Evolutionary conservation across 169 alveolate species (phyloP), one percentile per base, ranked within the genome.

Genomic region (Babesia ovis): DNA sequence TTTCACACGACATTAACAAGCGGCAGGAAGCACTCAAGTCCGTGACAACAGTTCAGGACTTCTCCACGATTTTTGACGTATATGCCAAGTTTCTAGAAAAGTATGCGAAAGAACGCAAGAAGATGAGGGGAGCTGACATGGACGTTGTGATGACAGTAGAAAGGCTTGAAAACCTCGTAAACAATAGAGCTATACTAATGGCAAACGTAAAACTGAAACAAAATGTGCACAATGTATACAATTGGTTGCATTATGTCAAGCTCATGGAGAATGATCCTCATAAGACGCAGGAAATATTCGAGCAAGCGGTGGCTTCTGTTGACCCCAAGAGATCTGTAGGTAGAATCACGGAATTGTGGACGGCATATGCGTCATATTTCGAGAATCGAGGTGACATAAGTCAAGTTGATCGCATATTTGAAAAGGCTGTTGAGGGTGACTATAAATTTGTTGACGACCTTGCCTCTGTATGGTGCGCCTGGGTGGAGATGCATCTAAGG

Each of bases 141-240:
- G 83, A 75, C n/a, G 91, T 87, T 34, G 68, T 84, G 42, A 80
- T 79, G 51, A 55, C 84, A 8, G 83, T 82, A 27, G 89, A 73
- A n/a, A 45, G 88, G 46, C 77, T 93, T 53, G 92, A 90, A 55
- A 79, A 84, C 74, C 80, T 93, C 42, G 64, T 93, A 34, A 73
- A 86, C 55, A 76, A 92, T 61, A 77, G 96, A 48, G 93, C 93
- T 1, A 72, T 86, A 75, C 72, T 93, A 56, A 55, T 93, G 70
- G 82, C 92, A 29, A 85, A 85, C 46, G 90, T 92, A 18, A 80
- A 77, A 46, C 79, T 95, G 37, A 90, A 96, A 51, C 94, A 94
- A 76, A 95, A 95, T 75, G 96, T 96, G 18, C 94, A 94, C 90
- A 93, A 93, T 87, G 95, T 94, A 31, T 86, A 93, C 62, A 95